These are phyloP conservation scores for Trichoderma asperellum DNA, from an alignment of 2,329 filamentous ascomycete species.

Conservation along the genomic window DNA sequence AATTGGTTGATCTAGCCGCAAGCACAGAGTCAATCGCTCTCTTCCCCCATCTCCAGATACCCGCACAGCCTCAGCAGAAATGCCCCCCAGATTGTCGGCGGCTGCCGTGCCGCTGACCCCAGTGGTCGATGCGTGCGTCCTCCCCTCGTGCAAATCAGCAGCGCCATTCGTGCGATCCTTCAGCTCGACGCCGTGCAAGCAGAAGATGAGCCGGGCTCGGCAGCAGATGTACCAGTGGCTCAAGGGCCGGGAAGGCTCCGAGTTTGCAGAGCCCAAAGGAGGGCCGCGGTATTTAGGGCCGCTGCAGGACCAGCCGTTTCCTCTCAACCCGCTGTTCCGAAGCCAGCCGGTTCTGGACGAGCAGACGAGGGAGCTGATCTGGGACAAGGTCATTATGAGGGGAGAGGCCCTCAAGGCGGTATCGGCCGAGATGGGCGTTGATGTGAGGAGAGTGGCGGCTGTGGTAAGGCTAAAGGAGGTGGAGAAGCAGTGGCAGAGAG, in stretches of 20 bases:
- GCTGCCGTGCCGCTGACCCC: conserved; percentile 39
- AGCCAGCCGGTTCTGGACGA: conserved; percentile 77
- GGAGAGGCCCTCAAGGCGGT: conserved; percentile 74
- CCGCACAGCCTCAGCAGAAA: conserved; percentile 27
- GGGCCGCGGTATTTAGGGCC: conserved; percentile 46
- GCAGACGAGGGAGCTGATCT: conserved; percentile 72
- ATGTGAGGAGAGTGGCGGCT: conserved; percentile 82
- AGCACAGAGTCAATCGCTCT: neutral
- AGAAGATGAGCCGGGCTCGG: conserved; percentile 45
- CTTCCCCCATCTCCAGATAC: neutral
- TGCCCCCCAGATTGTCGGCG: conserved; percentile 42
- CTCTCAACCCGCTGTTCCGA: conserved; percentile 70
- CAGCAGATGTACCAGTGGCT: conserved; percentile 48
- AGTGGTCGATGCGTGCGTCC: conserved; percentile 37
- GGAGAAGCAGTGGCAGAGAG: conserved; percentile 74
- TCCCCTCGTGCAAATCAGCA: conserved; percentile 28
- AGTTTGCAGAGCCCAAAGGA: conserved; percentile 34
- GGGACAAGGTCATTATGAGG: conserved; percentile 65
- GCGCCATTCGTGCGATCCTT: conserved; percentile 41
- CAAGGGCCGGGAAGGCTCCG: conserved; percentile 35
- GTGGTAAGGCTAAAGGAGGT: conserved; percentile 84
- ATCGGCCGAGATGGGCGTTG: conserved; percentile 75
- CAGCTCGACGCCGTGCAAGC: conserved; percentile 45
- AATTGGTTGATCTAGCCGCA: neutral
- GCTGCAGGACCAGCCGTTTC: conserved; percentile 64